Evolutionary conservation across 805 yeast species (phyloP), one percentile per base, ranked within the genome.

Genomic region (Wickerhamomyces alni): DNA sequence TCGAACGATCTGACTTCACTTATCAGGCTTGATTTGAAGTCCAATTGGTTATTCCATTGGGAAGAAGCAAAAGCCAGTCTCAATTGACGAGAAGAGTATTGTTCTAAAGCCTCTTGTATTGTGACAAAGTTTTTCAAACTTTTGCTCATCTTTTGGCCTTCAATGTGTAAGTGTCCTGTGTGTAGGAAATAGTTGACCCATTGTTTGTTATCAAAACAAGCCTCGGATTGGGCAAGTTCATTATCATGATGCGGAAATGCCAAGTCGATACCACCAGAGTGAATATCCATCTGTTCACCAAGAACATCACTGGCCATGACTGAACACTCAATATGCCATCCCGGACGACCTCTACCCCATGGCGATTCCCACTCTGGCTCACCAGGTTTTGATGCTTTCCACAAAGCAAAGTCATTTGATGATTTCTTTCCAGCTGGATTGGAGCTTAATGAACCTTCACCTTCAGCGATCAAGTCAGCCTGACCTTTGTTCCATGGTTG

Each of bases 181-280:
- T 93, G 99, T 62, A 93, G 63, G 66, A 93, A 93, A 60, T 93
- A 93, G 63, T 93, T 91, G 40, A 93, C 87, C 99, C 99, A 93
- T 65, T 93, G 99, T 36, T 77, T 65, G 62, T 85, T 81, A 57
- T 86, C 88, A 61, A 71, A 91, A 61, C 80, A 82, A 7, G 98
- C 98, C 62, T 93, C 99, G 21, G 89, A 75, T 69, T 93, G 99
- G 2, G 99, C 99, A 47, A 93, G 70, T 66, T 93, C 99, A 57
- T 93, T 93, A 63, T 93, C 99, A 65, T 93, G 99, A 62, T 93
- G 99, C 3, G 99, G 99, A 69, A 93, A 93, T 17, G 98, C 96
- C 55, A 93, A 74, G 66, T 93, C 99, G 39, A 93, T 79, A 48
- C 99, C 99, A 42, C 99, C 99, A 15, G 95, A 81, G 60, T 93